Evolutionary conservation across 1,139 yeast genomes (phyloP).

Genomic region (Scheffersomyces insectosa): DNA sequence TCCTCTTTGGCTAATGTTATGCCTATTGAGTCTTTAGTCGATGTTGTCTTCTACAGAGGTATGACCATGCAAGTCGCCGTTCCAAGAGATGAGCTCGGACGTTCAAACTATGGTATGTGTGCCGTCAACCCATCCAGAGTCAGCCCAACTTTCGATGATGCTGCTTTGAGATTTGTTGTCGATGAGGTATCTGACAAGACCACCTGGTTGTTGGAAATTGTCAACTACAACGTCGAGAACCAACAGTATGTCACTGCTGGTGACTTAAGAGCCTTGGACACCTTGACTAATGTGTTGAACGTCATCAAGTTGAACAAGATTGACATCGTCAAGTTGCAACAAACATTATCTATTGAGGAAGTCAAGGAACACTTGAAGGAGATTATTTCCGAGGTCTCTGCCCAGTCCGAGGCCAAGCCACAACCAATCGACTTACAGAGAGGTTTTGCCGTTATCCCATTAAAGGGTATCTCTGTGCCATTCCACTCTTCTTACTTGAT

Average conservation of each 20-base stretch:
- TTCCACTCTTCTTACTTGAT: constrained; percentile 97
- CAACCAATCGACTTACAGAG: constrained; percentile 97
- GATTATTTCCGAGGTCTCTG: constrained; percentile 82
- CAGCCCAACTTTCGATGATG: constrained; percentile 83
- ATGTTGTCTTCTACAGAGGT: constrained; percentile 99
- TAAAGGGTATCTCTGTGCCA: constrained; percentile 97
- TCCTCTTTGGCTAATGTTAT: constrained; percentile 97
- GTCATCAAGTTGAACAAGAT: constrained; percentile 91
- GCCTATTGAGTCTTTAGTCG: constrained; percentile 98
- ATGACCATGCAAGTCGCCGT: constrained; percentile 99
- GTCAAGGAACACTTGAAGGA: constrained; percentile 86
- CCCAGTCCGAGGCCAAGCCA: constrained; percentile 79
- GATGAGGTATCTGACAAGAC: constrained; percentile 83
- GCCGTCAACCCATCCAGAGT: constrained; percentile 97
- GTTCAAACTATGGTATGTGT: constrained; percentile 99
- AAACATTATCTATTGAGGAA: constrained; percentile 77
- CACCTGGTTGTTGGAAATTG: constrained; percentile 94
- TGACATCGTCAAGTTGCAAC: constrained; percentile 86
- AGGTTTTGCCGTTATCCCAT: constrained; percentile 97
- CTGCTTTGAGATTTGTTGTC: constrained; percentile 93
- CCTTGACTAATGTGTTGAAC: constrained; percentile 89
- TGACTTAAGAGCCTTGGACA: constrained; percentile 92
- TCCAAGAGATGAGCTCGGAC: constrained; percentile 90
- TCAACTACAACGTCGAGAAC: constrained; percentile 96
- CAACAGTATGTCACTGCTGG: constrained; percentile 99